Evolutionary conservation across 768 basidiomycete genomes (phyloP), one percentile per base, ranked within the genome.

Genomic region (Dacryopinax spathularia): DNA sequence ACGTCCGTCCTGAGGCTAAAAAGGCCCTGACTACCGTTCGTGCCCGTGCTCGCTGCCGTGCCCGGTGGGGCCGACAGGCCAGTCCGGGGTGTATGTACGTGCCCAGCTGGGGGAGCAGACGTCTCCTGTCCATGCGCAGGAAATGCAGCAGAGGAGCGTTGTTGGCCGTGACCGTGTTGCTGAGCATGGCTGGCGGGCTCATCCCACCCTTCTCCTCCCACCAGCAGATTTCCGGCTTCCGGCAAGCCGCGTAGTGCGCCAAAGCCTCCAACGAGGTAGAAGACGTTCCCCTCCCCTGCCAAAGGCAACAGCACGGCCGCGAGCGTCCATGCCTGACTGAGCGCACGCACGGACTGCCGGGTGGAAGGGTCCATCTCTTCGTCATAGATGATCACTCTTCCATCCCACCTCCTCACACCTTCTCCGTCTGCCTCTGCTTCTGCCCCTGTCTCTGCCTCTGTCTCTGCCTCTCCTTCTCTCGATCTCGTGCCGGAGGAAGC

Each of bases 361-460:
- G 88, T 84, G 62, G 80, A 81, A 62, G 79, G 76, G 71, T 87
- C 84, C 79, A 90, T 90, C 65, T 85, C 84, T 64, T 89, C 86
- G 68, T 86, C 86, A 69, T 88, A 89, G 15, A 93, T 77, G 56
- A 89, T 78, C 36, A 91, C 79, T 69, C 85, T 79, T 12, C 88
- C 87, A 68, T 90, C 84, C 88, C 89, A 91, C n/a, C n/a, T n/a
- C n/a, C n/a, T n/a, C n/a, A n/a, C n/a, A n/a, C n/a, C n/a, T n/a
- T n/a, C n/a, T n/a, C n/a, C n/a, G n/a, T n/a, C n/a, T n/a, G n/a
- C n/a, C n/a, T n/a, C n/a, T n/a, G n/a, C n/a, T n/a, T n/a, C n/a
- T n/a, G n/a, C n/a, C n/a, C n/a, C n/a, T n/a, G n/a, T n/a, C n/a
- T n/a, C n/a, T n/a, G n/a, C n/a, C n/a, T n/a, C n/a, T n/a, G n/a